Percentiles rank a stretch among this genome's conserved stretches.
phyloP scores from a whole-genome alignment of 257 asterid species.

The Vinca minor region DNA sequence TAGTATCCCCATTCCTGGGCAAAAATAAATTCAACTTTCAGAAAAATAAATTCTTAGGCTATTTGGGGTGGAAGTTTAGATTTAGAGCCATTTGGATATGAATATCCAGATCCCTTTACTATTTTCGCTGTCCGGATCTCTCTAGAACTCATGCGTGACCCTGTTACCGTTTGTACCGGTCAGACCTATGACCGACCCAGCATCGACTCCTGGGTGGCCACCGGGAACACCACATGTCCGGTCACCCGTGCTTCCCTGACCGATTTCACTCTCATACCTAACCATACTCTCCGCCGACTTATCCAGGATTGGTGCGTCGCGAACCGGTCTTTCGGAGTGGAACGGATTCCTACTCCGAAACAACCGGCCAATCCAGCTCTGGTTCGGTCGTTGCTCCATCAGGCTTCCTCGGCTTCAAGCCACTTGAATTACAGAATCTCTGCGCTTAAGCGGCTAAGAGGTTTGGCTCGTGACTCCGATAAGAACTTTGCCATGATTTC shows the following conservation, averaged over 20 bases:
- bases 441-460: slow-evolving; percentile 59
- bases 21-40: too few relatives aligned
- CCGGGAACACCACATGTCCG: slow-evolving; percentile 92
- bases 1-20: background rate
- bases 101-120: slow-evolving; percentile 79
- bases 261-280: slow-evolving; percentile 80
- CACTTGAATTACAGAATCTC: slow-evolving; percentile 36
- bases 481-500: slow-evolving; percentile 67
- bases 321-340: slow-evolving; percentile 69
- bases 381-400: slow-evolving; percentile 57
- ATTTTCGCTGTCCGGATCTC: slow-evolving; percentile 93
- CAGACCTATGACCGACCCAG: slow-evolving; percentile 94
- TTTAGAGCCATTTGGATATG: slow-evolving; percentile 70
- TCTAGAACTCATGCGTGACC: slow-evolving; percentile 84
- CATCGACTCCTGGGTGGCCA: slow-evolving; percentile 94
- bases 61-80: too few relatives aligned
- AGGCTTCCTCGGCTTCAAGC: slow-evolving; percentile 45
- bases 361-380: slow-evolving; percentile 83
- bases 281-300: slow-evolving; percentile 86
- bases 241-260: slow-evolving; percentile 65
- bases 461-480: slow-evolving; percentile 78
- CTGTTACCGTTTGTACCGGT: slow-evolving; percentile 91
- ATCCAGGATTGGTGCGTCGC: slow-evolving; percentile 98
- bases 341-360: slow-evolving; percentile 91
- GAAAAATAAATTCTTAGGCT: too few relatives aligned